Evolutionary conservation across 1,139 yeast species (phyloP).

Genomic region (Magnusiomyces sp.): DNA sequence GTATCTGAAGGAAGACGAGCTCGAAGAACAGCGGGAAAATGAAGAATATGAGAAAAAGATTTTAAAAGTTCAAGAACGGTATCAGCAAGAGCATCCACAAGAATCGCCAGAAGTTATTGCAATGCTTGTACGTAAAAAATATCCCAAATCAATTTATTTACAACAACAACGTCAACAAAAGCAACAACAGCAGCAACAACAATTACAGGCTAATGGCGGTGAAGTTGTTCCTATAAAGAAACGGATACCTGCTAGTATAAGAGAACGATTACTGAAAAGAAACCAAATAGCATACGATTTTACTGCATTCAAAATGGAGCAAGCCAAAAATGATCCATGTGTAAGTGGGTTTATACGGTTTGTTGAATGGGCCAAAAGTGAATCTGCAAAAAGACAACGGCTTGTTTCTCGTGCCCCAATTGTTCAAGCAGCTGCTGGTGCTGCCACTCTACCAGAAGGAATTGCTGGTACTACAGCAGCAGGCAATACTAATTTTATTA

Average conservation of each 20-base stretch:
- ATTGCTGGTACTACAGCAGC: conserved; percentile 7
- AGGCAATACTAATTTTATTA: conserved; percentile 1
- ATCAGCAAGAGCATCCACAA: not conserved
- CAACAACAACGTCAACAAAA: too few relatives aligned
- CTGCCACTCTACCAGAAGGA: not conserved
- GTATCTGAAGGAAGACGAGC: too few relatives aligned
- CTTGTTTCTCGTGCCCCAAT: conserved; percentile 23
- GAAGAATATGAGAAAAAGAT: not conserved
- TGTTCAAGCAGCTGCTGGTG: conserved; percentile 18
- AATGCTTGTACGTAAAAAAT: not conserved
- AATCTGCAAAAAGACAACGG: conserved; percentile 35
- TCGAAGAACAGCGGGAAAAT: conserved; percentile 3
- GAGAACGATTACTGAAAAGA: not conserved
- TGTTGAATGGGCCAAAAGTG: conserved; percentile 42
- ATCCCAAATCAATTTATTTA: not conserved
- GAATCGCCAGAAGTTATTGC: not conserved
- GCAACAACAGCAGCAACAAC: too few relatives aligned
- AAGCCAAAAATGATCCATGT: conserved; percentile 28
- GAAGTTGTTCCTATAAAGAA: too few relatives aligned
- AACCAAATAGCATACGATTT: not conserved
- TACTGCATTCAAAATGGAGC: conserved; percentile 26
- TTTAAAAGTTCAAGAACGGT: not conserved
- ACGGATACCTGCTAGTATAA: not conserved
- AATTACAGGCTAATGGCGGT: too few relatives aligned
- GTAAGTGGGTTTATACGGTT: conserved; percentile 32